A percentile compares a stretch with the other conserved stretches of the same genome.
These are phyloP conservation scores for Papiliotrema flavescens DNA, from an alignment of 1,284 basidiomycete species.

Conservation along the genomic window DNA sequence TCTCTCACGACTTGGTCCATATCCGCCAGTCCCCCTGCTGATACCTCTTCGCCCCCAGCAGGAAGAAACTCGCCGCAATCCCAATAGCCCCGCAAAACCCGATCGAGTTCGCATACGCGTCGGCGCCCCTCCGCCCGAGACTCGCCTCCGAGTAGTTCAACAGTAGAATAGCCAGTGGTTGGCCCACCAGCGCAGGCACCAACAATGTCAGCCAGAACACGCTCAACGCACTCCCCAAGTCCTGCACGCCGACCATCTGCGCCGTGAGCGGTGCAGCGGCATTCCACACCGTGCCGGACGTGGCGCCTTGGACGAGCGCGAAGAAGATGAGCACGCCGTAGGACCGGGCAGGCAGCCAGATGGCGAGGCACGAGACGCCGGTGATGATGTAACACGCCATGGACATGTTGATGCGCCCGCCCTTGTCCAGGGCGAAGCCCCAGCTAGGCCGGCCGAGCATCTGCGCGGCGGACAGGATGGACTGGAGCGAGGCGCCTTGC, in stretches of 20 bases:
- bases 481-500: conserved; percentile 49
- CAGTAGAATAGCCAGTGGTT: conserved; percentile 48
- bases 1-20: conserved; percentile 16
- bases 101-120: conserved; percentile 46
- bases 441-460: conserved; percentile 50
- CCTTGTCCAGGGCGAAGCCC: conserved; percentile 46
- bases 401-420: conserved; percentile 49
- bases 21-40: conserved; percentile 40
- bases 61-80: conserved; percentile 26
- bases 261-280: conserved; percentile 43
- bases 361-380: conserved; percentile 46
- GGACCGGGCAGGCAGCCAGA: conserved; percentile 48
- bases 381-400: conserved; percentile 45
- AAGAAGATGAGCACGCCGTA: conserved; percentile 49
- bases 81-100: conserved; percentile 47
- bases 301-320: conserved; percentile 47
- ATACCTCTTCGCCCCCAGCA: conserved; percentile 46
- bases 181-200: conserved; percentile 40
- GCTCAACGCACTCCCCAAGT: conserved; percentile 47
- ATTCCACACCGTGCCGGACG: conserved; percentile 49
- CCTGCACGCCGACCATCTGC: conserved; percentile 47
- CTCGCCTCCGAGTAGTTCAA: conserved; percentile 39
- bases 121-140: conserved; percentile 34
- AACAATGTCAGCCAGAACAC: conserved; percentile 48
- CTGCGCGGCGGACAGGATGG: conserved; percentile 50